Evolutionary conservation across 2,329 filamentous ascomycete genomes (phyloP).

Genomic region (Talaromyces sp.): DNA sequence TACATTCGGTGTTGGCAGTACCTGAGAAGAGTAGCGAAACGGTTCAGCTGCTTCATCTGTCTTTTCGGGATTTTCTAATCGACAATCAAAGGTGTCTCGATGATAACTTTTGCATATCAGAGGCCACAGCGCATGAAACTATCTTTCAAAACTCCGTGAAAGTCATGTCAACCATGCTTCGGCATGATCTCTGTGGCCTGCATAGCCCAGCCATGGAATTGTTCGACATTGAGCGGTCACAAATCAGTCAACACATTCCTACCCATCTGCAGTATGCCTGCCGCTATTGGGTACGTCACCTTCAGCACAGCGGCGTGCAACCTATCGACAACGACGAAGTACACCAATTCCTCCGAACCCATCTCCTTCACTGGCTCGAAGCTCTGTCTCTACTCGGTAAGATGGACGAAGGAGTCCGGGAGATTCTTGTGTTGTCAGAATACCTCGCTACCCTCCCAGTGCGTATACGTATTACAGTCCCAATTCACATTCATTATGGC

Average conservation of each 20-base stretch:
- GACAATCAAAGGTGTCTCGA: not conserved
- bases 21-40: not conserved
- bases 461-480: not conserved
- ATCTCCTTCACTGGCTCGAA: slow-evolving; percentile 25
- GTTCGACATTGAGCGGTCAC: not conserved
- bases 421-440: not conserved
- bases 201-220: not conserved
- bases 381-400: slow-evolving; percentile 20
- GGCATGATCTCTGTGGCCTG: slow-evolving; percentile 18
- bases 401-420: slow-evolving; percentile 11
- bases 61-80: not conserved
- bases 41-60: not conserved
- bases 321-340: slow-evolving; percentile 13
- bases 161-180: slow-evolving; percentile 9
- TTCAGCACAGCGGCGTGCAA: slow-evolving; percentile 6
- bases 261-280: slow-evolving; percentile 22
- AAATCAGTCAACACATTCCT: slow-evolving; percentile 16
- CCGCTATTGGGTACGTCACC: slow-evolving; percentile 24
- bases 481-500: not conserved
- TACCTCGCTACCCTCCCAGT: not conserved
- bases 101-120: slow-evolving; percentile 22
- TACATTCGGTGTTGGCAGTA: not conserved
- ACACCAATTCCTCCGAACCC: slow-evolving; percentile 18
- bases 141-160: slow-evolving; percentile 17
- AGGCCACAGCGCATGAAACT: slow-evolving; percentile 28